phyloP scores from a whole-genome alignment of 73 alveolate genomes.

The Effrenium voratum region DNA sequence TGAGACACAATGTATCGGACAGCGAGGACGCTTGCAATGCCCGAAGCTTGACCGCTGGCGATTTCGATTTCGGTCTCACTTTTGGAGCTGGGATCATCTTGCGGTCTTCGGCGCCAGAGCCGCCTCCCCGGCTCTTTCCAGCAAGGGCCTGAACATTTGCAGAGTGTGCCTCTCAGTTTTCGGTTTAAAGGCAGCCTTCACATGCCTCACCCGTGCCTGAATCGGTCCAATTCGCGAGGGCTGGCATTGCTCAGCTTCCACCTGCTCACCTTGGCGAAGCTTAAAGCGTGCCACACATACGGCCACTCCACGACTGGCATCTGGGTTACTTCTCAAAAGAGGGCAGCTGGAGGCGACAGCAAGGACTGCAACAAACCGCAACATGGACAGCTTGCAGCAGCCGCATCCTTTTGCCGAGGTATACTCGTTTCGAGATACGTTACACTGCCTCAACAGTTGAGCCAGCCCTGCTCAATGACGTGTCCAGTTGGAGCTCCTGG shows the following conservation, averaged over 20 bases:
- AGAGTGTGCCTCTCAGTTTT: neutral
- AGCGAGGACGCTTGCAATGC: no score
- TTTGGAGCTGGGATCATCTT: no score
- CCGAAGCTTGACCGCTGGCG: neutral
- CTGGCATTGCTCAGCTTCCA: conserved; percentile 62
- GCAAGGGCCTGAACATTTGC: conserved; percentile 1
- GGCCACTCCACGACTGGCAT: neutral
- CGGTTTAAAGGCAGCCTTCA: neutral
- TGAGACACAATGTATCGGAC: no score
- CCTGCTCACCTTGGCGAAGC: neutral
- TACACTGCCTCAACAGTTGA: neutral
- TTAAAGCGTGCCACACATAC: neutral
- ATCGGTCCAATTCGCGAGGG: conserved; percentile 61
- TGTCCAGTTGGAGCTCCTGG: neutral
- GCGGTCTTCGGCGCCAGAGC: conserved; percentile 59
- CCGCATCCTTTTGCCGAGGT: neutral
- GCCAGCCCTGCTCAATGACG: neutral
- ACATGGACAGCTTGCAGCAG: neutral
- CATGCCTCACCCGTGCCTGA: neutral
- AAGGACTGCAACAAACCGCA: neutral
- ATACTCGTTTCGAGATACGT: neutral
- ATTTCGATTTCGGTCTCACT: no score
- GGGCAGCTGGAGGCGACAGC: neutral
- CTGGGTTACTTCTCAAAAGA: neutral
- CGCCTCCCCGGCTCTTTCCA: conserved; percentile 67